Conservation (phyloP, 1,139 yeast genomes). For the Arxiozyma slooffiae region DNA sequence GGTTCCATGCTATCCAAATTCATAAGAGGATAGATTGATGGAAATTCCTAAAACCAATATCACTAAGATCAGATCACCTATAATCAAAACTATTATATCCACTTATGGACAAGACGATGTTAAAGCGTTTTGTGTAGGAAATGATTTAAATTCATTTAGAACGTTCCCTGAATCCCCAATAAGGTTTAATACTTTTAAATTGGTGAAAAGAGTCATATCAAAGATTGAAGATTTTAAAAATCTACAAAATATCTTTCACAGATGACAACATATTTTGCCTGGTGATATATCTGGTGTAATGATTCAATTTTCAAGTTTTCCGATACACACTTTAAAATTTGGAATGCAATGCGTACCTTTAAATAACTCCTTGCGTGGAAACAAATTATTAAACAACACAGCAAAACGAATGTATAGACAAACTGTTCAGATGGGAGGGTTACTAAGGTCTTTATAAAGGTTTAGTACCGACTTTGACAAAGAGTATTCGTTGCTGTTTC, state of each 20-base stretch:
- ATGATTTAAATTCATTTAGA: slow-evolving; percentile 84
- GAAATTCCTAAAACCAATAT: slow-evolving; percentile 30
- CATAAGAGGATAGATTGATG: slow-evolving; percentile 41
- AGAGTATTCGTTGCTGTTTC: slow-evolving; percentile 97
- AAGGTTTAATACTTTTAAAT: slow-evolving; percentile 92
- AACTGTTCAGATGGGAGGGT: slow-evolving; percentile 79
- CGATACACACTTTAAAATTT: slow-evolving; percentile 90
- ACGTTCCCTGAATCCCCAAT: slow-evolving; percentile 97
- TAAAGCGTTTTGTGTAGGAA: slow-evolving; percentile 83
- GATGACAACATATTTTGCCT: slow-evolving; percentile 70
- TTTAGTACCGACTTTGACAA: slow-evolving; percentile 83
- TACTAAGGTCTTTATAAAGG: slow-evolving; percentile 86
- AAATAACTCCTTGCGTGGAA: slow-evolving; percentile 51
- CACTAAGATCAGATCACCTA: slow-evolving; percentile 49
- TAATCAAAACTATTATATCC: slow-evolving; percentile 69
- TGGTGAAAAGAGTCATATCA: slow-evolving; percentile 71
- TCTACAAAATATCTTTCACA: slow-evolving; percentile 62
- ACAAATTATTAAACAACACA: slow-evolving; percentile 50
- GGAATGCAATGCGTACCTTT: slow-evolving; percentile 70
- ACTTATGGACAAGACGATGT: slow-evolving; percentile 85
- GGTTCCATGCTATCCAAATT: slow-evolving; percentile 57
- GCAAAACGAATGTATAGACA: slow-evolving; percentile 66
- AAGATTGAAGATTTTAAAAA: slow-evolving; percentile 67
- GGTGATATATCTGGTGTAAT: slow-evolving; percentile 96
- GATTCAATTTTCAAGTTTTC: slow-evolving; percentile 87